Conservation (phyloP, 306 rosid genomes). For the Ceratonia siliqua region DNA sequence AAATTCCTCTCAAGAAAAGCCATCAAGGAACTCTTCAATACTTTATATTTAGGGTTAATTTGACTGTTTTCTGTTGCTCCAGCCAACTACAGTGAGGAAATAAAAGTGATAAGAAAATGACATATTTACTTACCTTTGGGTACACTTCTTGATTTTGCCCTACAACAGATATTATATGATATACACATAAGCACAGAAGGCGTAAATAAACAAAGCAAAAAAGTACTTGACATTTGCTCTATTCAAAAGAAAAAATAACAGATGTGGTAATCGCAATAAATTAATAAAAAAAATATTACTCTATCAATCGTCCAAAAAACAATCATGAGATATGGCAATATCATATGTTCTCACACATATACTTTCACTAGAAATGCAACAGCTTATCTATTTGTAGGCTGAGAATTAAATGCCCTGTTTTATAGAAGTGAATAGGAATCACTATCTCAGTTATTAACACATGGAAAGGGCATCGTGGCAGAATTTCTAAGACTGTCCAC, state of each 20-base stretch:
- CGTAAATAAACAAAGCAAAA: conserved; percentile 4
- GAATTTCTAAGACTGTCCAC: no score
- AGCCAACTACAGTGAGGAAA: conserved; percentile 9
- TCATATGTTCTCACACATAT: no score
- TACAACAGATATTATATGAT: conserved; percentile 39
- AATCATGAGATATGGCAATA: conserved; percentile 12
- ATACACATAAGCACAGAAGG: conserved; percentile 31
- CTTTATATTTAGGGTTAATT: conserved; percentile 18
- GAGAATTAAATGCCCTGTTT: no score
- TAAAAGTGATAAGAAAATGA: conserved; percentile 15
- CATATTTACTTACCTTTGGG: conserved; percentile 75
- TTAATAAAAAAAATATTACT: no score
- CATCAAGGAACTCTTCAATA: conserved; percentile 1
- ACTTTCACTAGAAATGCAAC: no score
- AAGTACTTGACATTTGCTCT: not conserved
- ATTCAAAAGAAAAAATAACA: not conserved
- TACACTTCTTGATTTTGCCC: conserved; percentile 91
- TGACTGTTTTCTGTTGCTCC: conserved; percentile 1
- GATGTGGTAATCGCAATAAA: not conserved
- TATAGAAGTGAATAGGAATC: no score
- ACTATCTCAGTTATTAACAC: no score
- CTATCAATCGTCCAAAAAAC: not conserved
- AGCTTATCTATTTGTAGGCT: no score
- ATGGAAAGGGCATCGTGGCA: no score
- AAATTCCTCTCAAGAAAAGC: not conserved